Percentiles rank a stretch among this genome's conserved stretches.
phyloP scores from a whole-genome alignment of 2,329 filamentous ascomycete genomes.

The Nemania diffusa region DNA sequence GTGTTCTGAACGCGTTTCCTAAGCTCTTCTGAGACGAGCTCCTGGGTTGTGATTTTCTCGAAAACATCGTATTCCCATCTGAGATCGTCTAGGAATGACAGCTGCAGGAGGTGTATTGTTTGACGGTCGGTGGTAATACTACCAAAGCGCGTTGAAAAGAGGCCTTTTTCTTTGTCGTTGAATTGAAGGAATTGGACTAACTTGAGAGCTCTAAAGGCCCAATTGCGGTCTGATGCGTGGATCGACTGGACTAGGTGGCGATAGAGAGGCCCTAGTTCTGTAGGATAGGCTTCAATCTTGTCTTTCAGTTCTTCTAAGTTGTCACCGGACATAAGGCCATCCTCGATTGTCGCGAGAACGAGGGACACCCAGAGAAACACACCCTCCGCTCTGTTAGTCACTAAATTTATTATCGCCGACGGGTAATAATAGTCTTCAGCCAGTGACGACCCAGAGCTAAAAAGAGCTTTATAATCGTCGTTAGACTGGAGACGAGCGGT shows the following conservation, averaged over 20 bases:
- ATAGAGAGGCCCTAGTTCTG: constrained; percentile 33
- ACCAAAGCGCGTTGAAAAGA: background rate
- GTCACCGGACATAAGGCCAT: constrained; percentile 33
- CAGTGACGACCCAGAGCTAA: background rate
- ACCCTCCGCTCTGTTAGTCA: constrained; percentile 33
- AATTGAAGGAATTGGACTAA: constrained; percentile 3
- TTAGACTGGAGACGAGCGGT: constrained; percentile 27
- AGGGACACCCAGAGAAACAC: constrained; percentile 43
- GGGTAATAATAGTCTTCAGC: background rate
- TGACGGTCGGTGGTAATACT: background rate
- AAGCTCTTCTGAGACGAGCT: background rate
- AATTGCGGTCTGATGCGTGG: constrained; percentile 9
- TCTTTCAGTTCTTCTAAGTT: constrained; percentile 21
- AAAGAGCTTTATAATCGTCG: background rate
- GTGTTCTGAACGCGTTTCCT: background rate
- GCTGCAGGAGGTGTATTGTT: constrained; percentile 8
- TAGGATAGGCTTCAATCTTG: constrained; percentile 28
- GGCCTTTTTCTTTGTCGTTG: no score
- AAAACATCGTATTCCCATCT: background rate
- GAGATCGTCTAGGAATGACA: constrained; percentile 15
- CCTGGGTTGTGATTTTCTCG: no score
- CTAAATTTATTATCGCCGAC: constrained; percentile 11
- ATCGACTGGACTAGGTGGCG: constrained; percentile 4
- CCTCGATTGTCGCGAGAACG: constrained; percentile 32
- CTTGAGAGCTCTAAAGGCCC: constrained; percentile 13